Base-by-base conservation (phyloP, 129 eudicot species). In the Artemisia annua region DNA sequence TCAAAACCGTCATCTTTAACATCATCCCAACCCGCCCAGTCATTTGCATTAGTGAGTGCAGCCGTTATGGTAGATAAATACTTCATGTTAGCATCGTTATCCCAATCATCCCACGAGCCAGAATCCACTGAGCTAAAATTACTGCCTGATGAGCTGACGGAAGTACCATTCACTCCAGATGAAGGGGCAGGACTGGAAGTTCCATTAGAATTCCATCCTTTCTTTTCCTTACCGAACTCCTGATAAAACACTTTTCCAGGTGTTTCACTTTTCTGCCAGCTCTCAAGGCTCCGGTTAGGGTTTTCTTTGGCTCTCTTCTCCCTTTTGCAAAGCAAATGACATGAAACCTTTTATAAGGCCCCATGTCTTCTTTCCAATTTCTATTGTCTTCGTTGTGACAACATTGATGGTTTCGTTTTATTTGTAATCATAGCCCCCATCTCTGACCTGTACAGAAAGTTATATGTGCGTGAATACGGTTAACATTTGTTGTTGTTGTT, bases 21-120 rank as follows among this genome's bases (percentile, higher is more conserved):
- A 43, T 89, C 98, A 73, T 93, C 98, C 98, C 98, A 93, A 9
- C 96, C 97, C 1, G 97, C 92, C 98, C 98, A 93, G 67, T 80
- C 82, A 71, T 90, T 96, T 4, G 82, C 94, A n/a, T 86, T 84
- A 24, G 66, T 69, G 4, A 90, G 43, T 62, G 82, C 58, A 61
- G 87, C 62, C 14, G 72, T 82, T 71, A 83, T 79, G 5, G 80
- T 44, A 15, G 92, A 53, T 3, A 48, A 79, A 30, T 83, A 80
- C 44, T 85, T 93, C 59, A 64, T 78, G 58, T 52, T 75, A 44
- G 86, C 92, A 59, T 82, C 83, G 20, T 75, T 64, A 83, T 84
- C 97, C 92, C 97, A 93, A 77, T 90, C 97, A 79, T 89, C 98
- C 98, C 98, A 93, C 9, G 92, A 89, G 62, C 79, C 81, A 7